A percentile compares a stretch with the other conserved stretches of the same genome.
phyloP scores from a whole-genome alignment of 2,329 filamentous ascomycete species.

The Metarhizium anisopliae region DNA sequence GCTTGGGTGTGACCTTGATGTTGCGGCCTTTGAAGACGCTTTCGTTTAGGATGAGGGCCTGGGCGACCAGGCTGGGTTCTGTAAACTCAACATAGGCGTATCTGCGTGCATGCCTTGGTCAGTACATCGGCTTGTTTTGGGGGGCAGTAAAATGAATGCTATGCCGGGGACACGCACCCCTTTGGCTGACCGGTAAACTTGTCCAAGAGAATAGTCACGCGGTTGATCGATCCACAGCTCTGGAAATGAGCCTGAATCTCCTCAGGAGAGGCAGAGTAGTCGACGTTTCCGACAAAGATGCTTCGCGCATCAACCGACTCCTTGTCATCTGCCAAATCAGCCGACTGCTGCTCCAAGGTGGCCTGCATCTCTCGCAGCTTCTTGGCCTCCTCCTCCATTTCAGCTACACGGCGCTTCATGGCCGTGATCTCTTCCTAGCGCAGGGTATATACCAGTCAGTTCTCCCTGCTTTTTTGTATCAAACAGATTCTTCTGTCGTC shows the following conservation, averaged over 20 bases:
- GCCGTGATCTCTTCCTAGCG: constrained; percentile 68
- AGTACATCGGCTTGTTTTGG: not conserved
- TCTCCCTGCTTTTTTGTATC: constrained; percentile 10
- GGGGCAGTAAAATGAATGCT: not conserved
- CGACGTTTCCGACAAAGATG: constrained; percentile 97
- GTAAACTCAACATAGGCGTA: constrained; percentile 99
- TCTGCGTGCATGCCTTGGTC: constrained; percentile 36
- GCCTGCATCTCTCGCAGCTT: constrained; percentile 84
- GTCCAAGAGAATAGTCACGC: constrained; percentile 92
- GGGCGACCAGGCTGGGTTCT: constrained; percentile 84
- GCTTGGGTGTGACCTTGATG: constrained; percentile 90
- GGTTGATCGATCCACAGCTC: constrained; percentile 93
- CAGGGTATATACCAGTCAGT: constrained; percentile 19
- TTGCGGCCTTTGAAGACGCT: constrained; percentile 91
- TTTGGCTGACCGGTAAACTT: constrained; percentile 99
- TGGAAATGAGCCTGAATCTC: constrained; percentile 97
- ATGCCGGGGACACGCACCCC: constrained; percentile 48
- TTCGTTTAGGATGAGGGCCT: constrained; percentile 92
- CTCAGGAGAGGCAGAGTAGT: constrained; percentile 93
- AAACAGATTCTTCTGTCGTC: not conserved
- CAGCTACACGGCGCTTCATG: constrained; percentile 78
- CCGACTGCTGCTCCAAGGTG: constrained; percentile 73
- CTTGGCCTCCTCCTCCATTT: constrained; percentile 85
- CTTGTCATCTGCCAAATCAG: constrained; percentile 81
- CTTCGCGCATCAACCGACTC: constrained; percentile 92